Evolutionary conservation across 768 basidiomycete species (phyloP).

Genomic region (Pulveroboletus sp.): DNA sequence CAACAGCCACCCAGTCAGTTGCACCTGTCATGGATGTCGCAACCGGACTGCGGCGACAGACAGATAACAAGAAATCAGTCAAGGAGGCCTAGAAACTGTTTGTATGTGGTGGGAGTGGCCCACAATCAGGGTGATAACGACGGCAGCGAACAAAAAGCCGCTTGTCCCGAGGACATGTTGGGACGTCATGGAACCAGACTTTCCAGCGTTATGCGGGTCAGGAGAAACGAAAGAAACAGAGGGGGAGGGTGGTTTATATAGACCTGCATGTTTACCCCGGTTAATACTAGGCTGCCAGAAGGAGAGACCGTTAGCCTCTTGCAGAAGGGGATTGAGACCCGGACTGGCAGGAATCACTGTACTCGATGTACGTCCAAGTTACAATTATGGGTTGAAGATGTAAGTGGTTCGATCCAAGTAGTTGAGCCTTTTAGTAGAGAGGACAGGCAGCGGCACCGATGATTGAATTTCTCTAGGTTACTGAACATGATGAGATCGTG

Average conservation of each 20-base stretch:
- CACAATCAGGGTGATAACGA: no score
- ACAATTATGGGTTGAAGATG: not conserved
- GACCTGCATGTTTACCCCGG: constrained; percentile 2
- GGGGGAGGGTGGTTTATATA: constrained; percentile 6
- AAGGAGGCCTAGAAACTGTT: constrained; percentile 6
- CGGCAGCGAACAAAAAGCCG: constrained; percentile 11
- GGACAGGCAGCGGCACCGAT: not conserved
- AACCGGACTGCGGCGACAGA: not conserved
- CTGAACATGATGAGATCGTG: no score
- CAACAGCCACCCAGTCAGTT: not conserved
- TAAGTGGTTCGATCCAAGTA: no score
- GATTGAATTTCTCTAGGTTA: no score
- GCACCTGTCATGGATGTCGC: not conserved
- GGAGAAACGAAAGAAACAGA: no score
- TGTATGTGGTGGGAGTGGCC: constrained; percentile 1
- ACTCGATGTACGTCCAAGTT: not conserved
- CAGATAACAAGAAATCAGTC: not conserved
- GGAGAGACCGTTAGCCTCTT: constrained; percentile 10
- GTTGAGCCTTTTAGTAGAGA: not conserved
- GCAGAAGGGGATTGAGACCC: not conserved
- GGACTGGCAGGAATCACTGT: not conserved
- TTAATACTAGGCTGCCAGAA: constrained; percentile 2
- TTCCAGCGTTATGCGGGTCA: not conserved
- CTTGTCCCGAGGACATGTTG: constrained; percentile 8
- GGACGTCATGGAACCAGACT: not conserved